Conservation (phyloP, 1,284 basidiomycete species). For the Cryptococcus jaspeensis region DNA sequence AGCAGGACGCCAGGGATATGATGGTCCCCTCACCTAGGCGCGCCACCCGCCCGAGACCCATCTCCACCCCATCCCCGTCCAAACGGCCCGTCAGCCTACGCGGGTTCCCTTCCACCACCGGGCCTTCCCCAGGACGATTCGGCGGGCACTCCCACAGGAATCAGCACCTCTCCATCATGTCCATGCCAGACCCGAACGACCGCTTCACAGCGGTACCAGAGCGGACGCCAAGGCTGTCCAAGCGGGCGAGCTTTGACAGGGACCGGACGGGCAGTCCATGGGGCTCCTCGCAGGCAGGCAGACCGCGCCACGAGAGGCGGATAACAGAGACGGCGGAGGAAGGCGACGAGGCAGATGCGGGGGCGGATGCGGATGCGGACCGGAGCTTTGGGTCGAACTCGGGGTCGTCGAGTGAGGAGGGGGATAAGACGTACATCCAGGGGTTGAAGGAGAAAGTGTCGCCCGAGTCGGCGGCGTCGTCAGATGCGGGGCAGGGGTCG, state of each 20-base stretch:
- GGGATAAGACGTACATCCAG: background rate
- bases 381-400: slow-evolving; percentile 3
- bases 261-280: background rate
- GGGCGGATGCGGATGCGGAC: background rate
- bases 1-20: background rate
- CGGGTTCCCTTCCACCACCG: background rate
- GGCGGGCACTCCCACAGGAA: background rate
- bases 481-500: background rate
- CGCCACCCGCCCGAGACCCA: background rate
- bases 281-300: slow-evolving; percentile 2
- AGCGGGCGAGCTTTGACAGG: slow-evolving; percentile 23
- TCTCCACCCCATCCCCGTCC: background rate
- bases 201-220: slow-evolving; percentile 40
- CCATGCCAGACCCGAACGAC: slow-evolving; percentile 24
- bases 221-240: slow-evolving; percentile 33
- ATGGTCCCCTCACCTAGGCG: background rate
- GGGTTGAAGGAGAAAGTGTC: background rate
- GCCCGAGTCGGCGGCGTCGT: background rate
- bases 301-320: slow-evolving; percentile 21
- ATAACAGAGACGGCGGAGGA: slow-evolving; percentile 28
- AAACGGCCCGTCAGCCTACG: background rate
- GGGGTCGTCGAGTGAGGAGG: slow-evolving; percentile 10
- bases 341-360: slow-evolving; percentile 8
- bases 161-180: slow-evolving; percentile 7
- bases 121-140: background rate